Conservation (phyloP, 257 asterid species). For the Paraleonurus japonicus region DNA sequence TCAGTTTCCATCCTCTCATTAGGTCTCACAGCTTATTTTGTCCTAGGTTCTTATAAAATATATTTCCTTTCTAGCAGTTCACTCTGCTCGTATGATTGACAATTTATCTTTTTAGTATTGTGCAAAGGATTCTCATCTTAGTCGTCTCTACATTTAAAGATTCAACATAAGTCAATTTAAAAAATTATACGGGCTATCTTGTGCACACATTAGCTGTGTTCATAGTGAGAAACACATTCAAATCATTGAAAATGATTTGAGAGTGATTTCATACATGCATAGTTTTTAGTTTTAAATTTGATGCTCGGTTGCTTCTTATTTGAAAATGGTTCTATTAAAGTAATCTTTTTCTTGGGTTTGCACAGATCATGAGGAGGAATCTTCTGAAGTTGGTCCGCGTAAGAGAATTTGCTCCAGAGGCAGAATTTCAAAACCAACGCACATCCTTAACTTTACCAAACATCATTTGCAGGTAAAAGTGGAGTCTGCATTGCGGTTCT, state of each 20-base stretch:
- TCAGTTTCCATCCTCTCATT: neutral
- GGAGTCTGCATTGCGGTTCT: neutral
- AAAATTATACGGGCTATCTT: neutral
- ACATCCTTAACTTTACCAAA: conserved; percentile 68
- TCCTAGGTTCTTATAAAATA: neutral
- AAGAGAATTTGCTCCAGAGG: conserved; percentile 96
- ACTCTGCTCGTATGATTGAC: neutral
- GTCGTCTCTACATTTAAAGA: neutral
- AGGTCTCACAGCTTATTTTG: conserved; percentile 1
- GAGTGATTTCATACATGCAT: neutral
- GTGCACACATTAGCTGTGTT: neutral
- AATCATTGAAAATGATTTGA: neutral
- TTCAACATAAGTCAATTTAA: conserved; percentile 9
- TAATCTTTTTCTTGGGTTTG: conserved; percentile 8
- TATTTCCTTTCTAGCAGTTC: conserved; percentile 10
- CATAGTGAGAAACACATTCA: neutral
- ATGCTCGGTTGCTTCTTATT: neutral
- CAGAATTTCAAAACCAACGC: conserved; percentile 55
- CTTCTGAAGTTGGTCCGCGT: conserved; percentile 75
- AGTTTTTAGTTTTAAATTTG: too few relatives aligned
- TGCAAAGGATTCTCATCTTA: neutral
- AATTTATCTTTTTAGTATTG: neutral
- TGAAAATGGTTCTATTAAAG: neutral
- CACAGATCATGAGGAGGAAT: conserved; percentile 94
- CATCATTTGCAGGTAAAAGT: conserved; percentile 84